Base-by-base conservation (phyloP, 371 early-diverging fungal genomes). In the Parasitella parasitica region DNA sequence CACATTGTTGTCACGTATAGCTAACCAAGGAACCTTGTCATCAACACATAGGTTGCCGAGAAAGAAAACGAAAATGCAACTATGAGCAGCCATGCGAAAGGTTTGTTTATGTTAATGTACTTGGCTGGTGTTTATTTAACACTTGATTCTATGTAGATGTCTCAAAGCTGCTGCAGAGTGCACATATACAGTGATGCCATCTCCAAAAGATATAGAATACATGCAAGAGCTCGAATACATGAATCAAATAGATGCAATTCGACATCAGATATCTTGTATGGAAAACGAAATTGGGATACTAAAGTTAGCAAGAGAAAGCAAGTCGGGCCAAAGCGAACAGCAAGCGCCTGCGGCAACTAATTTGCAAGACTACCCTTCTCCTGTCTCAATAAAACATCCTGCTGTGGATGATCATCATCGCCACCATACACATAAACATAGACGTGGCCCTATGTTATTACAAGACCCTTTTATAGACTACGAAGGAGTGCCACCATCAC, bases 171-270 rank as follows among this genome's bases (percentile, higher is more conserved):
- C 63, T 1, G 18, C 70, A 2, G 48, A 69, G 13, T 80, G 80
- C 41, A 66, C 58, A 3, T 80, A 76, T 54, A 67, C 68, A 1
- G 55, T 73, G 24, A 61, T 67, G 20, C 71, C 70, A 9, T 75
- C 80, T 28, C 80, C 80, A 0, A 51, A 63, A 39, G 80, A 80
- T 39, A 63, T 73, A 9, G 80, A 80, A 58, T 80, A 80, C 41
- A 35, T 75, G 46, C 64, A 58, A 27, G 64, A 66, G 9, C 35
- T 75, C 5, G 63, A 66, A 50, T 57, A 61, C 43, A 39, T 67
- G 6, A 53, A 60, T 13, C 68, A 67, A 61, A 61, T 61, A 5
- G 46, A 64, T 35, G 20, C 30, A 5, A 32, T 71, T 2, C 58
- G 64, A 4, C 22, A 61, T 24, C 64, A 64, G 27, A 64, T 68